Percentiles rank a stretch among this genome's conserved stretches.
Evolutionary conservation across 1,139 yeast genomes (phyloP).

Genomic region (Hansenula sp.): DNA sequence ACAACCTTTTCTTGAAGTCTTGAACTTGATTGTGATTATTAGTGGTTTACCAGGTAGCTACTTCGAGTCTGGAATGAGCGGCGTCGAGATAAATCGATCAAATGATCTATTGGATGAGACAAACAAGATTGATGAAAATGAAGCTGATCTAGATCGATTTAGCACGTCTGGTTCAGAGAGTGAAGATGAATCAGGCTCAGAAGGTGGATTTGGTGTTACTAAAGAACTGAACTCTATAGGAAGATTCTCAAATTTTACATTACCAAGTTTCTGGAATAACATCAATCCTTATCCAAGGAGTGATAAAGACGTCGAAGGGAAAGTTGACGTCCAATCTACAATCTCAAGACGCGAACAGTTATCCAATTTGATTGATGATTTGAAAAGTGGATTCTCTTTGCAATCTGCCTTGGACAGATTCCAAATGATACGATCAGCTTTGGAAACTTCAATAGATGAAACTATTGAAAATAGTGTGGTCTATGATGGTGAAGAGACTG

Average conservation of each 20-base stretch:
- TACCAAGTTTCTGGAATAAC: conserved; percentile 14
- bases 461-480: conserved; percentile 26
- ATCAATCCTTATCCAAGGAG: not conserved
- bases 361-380: conserved; percentile 45
- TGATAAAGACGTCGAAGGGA: not conserved
- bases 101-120: not conserved
- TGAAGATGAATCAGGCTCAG: conserved; percentile 2
- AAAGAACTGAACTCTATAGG: conserved; percentile 47
- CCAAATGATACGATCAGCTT: conserved; percentile 42
- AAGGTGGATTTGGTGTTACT: conserved; percentile 31
- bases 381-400: conserved; percentile 48
- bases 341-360: conserved; percentile 34
- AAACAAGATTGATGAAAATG: not conserved
- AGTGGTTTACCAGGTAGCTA: no score
- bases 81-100: not conserved
- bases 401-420: conserved; percentile 53
- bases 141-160: not conserved
- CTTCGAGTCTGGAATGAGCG: no score
- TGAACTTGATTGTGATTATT: no score
- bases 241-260: conserved; percentile 20
- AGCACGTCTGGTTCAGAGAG: conserved; percentile 1
- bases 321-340: conserved; percentile 18
- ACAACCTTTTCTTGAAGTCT: no score
- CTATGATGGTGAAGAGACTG: conserved; percentile 39
- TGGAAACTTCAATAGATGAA: conserved; percentile 23